Conservation (phyloP, 2,329 filamentous ascomycete species). For the Calonectria montana region DNA sequence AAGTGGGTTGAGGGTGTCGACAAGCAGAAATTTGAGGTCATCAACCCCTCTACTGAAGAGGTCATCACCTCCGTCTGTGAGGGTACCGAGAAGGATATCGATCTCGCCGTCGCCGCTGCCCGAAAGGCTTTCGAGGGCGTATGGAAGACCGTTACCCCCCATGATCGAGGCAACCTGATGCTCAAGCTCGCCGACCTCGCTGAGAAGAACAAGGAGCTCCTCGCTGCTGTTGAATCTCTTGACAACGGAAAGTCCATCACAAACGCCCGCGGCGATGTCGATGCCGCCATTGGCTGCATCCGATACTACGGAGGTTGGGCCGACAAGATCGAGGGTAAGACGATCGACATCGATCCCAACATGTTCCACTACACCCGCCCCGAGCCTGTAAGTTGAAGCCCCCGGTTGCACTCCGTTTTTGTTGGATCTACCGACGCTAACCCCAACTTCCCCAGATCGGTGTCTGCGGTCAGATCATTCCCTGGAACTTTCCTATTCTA, state of each 20-base stretch:
- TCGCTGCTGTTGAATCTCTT: constrained; percentile 86
- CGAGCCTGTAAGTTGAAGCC: constrained; percentile 71
- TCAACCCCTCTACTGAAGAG: constrained; percentile 89
- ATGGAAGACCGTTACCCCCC: constrained; percentile 77
- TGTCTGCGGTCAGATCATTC: constrained; percentile 89
- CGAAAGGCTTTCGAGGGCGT: constrained; percentile 84
- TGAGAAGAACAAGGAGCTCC: constrained; percentile 80
- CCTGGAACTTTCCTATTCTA: constrained; percentile 88
- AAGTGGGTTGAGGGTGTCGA: constrained; percentile 84
- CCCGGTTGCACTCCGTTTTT: neutral
- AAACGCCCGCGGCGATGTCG: constrained; percentile 82
- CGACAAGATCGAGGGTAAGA: constrained; percentile 92
- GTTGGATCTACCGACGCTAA: constrained; percentile 22
- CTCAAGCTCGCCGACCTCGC: constrained; percentile 82
- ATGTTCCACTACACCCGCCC: constrained; percentile 85
- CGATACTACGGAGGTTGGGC: constrained; percentile 86
- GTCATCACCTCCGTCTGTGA: constrained; percentile 86
- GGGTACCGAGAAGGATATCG: constrained; percentile 87
- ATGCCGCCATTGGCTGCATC: constrained; percentile 74
- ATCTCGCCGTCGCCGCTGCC: constrained; percentile 84
- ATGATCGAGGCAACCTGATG: constrained; percentile 76
- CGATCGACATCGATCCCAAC: constrained; percentile 80
- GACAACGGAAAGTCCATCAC: constrained; percentile 88
- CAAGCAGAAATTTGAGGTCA: constrained; percentile 91
- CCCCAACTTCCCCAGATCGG: constrained; percentile 59